Evolutionary conservation across 2,329 filamentous ascomycete genomes (phyloP).

Genomic region (Eutypella sp.): DNA sequence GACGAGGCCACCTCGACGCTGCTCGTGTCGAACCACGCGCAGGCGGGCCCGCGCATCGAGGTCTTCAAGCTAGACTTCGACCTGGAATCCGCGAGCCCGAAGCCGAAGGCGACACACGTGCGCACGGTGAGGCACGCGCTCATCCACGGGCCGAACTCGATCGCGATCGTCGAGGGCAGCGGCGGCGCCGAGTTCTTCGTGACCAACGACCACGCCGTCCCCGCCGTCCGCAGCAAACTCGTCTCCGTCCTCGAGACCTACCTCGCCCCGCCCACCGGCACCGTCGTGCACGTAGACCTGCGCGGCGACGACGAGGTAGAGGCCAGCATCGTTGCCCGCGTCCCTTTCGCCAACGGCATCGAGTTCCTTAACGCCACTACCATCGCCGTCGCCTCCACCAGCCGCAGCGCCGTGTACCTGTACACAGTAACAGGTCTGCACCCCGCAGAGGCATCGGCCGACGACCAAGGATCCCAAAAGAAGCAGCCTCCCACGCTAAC

Average conservation of each 20-base stretch:
- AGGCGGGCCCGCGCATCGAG: slow-evolving; percentile 31
- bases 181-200: slow-evolving; percentile 33
- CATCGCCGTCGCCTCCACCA: slow-evolving; percentile 33
- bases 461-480: neutral
- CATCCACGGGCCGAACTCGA: slow-evolving; percentile 34
- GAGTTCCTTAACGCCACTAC: slow-evolving; percentile 34
- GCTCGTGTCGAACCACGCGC: slow-evolving; percentile 32
- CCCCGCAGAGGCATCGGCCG: too few relatives aligned
- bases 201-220: slow-evolving; percentile 36
- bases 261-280: slow-evolving; percentile 26
- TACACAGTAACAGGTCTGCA: slow-evolving; percentile 22
- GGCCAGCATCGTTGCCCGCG: slow-evolving; percentile 24
- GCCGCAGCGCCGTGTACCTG: slow-evolving; percentile 21
- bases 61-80: slow-evolving; percentile 32
- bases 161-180: slow-evolving; percentile 27
- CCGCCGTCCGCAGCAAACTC: slow-evolving; percentile 14
- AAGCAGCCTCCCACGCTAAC: slow-evolving; percentile 11
- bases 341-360: slow-evolving; percentile 38
- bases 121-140: slow-evolving; percentile 34
- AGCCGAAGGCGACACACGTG: slow-evolving; percentile 29
- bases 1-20: slow-evolving; percentile 30
- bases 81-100: neutral
- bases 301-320: slow-evolving; percentile 8
- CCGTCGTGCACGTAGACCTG: slow-evolving; percentile 31
- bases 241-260: slow-evolving; percentile 31